Conservation (phyloP, 2,329 filamentous ascomycete genomes). For the Fusarium anthophilum region DNA sequence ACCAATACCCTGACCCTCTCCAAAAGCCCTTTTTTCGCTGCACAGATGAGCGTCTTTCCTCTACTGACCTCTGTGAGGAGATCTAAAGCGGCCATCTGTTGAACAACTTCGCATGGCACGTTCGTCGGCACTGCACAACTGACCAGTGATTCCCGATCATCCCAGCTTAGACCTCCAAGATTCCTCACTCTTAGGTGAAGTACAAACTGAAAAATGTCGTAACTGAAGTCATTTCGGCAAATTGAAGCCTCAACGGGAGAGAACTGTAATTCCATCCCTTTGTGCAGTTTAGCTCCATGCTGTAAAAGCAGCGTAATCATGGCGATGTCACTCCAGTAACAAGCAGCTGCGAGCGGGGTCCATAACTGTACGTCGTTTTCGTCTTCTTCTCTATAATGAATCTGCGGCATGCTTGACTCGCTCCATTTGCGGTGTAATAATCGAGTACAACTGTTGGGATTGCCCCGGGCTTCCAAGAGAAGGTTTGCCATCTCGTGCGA, state of each 20-base stretch:
- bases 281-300: background rate
- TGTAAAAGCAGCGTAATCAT: background rate
- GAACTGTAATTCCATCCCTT: background rate
- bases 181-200: background rate
- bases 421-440: background rate
- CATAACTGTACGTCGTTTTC: background rate
- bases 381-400: background rate
- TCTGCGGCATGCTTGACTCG: background rate
- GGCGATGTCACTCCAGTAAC: background rate
- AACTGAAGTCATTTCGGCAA: background rate
- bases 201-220: background rate
- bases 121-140: background rate
- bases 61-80: background rate
- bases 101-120: background rate
- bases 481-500: background rate
- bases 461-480: background rate
- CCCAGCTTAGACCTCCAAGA: background rate
- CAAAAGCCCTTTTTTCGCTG: background rate
- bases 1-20: background rate
- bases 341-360: background rate
- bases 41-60: background rate
- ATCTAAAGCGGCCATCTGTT: background rate
- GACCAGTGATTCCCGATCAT: background rate
- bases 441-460: background rate
- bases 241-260: background rate